Base-by-base conservation (phyloP, 2,329 filamentous ascomycete genomes). In the Diaporthe destruens region DNA sequence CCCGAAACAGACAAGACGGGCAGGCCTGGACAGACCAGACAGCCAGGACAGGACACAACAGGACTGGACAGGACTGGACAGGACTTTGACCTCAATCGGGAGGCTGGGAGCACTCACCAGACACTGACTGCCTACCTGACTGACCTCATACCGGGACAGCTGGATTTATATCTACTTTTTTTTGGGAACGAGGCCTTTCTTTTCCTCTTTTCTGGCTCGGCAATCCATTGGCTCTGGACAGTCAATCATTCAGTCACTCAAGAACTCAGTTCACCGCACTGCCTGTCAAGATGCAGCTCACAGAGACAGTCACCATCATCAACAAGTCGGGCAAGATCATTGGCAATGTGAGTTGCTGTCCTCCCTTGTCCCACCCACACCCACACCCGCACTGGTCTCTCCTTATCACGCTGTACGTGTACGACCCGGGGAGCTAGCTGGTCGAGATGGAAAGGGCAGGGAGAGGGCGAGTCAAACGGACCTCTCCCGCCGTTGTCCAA, bases 281-380 rank as follows among this genome's bases (percentile, higher is more conserved):
- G 70, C 59, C 39, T 34, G 51, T 76, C 74, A 81, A 71, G 36
- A 85, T 86, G 83, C 80, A 83, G 57, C 81, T 86, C 75, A 82
- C 85, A 69, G 92, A 97, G 83, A 96, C 94, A 65, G 91, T 98
- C 77, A 95, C 94, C 76, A 93, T 97, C 79, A 92, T 97, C 83
- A 96, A 97, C 85, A 95, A 88, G 79, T 96, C 94, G 72, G 94
- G 94, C 78, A 97, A 97, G 84, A 91, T 97, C 66, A 94, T 98
- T 77, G 95, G 92, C 87, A 96, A 92, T 73, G 94, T 95, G 87
- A 81, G 92, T 86, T 56, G 65, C 39, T 18, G 39, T 18, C 39
- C 39, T 42, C 39, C 25, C 59, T n/a, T 86, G 67, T 69, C 16
- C 16, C 29, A 23, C 7, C 36, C 8, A 16, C 23, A 7, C 39